Evolutionary conservation across 2,329 filamentous ascomycete genomes (phyloP), one percentile per base, ranked within the genome.

Genomic region (Pezicula neosporulosa): DNA sequence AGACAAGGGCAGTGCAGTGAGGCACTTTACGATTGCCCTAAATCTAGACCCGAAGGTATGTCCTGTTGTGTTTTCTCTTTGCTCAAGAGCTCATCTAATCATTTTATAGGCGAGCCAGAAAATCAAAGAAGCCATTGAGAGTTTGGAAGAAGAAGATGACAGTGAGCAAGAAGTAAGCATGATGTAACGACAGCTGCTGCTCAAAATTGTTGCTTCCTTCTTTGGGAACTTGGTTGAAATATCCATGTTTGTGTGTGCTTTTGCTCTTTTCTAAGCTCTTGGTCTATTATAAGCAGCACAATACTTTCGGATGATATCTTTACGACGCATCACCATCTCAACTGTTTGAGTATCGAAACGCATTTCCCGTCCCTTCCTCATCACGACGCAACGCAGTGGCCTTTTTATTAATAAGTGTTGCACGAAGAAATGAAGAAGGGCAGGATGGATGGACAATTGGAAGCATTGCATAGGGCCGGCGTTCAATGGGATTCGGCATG

Each of bases 71-170:
- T 54, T 39, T 27, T 33, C 24, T 27, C n/a, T 16, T 21, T 33
- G 39, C 16, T 1, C 44, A 35, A 33, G 15, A 44, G 9, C 27
- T 21, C 7, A 24, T 64, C 44, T 60, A 53, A 58, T 24, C 46
- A 33, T 35, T 13, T 47, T 57, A 48, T 43, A 96, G 92, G 90
- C 93, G 62, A 91, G 90, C 58, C 87, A 89, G 56, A 87, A 91
- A 69, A 97, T 99, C 71, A 99, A 97, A 72, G 91, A 96, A 68
- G 91, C 90, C 16, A 97, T 99, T 73, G 93, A 97, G 74, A 87
- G 86, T 61, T 80, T 97, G 52, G 90, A 96, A 63, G 86, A 91
- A 51, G 86, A 89, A 54, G 84, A 83, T 53, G 83, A 85, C 51
- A 83, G 89, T 69, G 80, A 85, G 56, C 81, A 85, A 66, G 83